Evolutionary conservation across 495 filamentous ascomycete species (phyloP).

Genomic region (Neurospora sp.): DNA sequence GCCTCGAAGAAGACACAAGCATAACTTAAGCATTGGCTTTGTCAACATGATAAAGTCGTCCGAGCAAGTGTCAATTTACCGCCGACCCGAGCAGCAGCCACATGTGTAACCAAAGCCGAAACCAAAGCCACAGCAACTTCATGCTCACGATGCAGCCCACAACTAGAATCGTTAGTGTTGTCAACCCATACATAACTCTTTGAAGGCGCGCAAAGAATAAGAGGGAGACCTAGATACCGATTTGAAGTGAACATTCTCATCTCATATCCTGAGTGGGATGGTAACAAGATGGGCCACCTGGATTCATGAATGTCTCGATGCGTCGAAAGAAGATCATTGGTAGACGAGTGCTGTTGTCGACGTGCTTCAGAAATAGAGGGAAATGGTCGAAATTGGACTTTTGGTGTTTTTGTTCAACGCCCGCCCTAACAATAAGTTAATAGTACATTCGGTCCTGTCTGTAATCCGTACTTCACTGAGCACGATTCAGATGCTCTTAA

Average conservation of each 20-base stretch:
- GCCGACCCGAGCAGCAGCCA: background rate
- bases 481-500: background rate
- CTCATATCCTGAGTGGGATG: background rate
- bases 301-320: background rate
- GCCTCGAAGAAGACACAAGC: background rate
- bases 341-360: background rate
- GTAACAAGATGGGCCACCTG: background rate
- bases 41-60: background rate
- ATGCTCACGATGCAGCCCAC: background rate
- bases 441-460: background rate
- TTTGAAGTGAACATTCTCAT: background rate
- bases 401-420: background rate
- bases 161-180: background rate
- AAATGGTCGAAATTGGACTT: background rate
- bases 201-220: background rate
- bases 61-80: background rate
- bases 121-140: background rate
- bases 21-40: background rate
- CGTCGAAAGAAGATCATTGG: too few species aligned
- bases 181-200: background rate
- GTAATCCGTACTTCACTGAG: background rate
- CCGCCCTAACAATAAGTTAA: background rate
- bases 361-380: background rate
- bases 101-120: background rate
- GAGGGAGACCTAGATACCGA: background rate